Base-by-base conservation (phyloP, 73 alveolate genomes). In the Diophrys appendiculata region DNA sequence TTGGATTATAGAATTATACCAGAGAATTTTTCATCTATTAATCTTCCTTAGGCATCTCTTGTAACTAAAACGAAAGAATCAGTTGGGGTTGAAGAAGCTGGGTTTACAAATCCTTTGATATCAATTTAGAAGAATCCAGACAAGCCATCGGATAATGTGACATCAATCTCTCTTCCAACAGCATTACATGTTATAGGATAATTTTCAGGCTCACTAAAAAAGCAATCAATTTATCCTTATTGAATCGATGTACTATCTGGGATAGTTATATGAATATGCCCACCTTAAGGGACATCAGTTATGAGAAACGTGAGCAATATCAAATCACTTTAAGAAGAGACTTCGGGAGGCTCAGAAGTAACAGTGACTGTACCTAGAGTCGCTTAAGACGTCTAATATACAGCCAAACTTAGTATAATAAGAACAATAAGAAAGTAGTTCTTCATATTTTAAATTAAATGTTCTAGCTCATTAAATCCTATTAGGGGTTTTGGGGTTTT, bases 1-100 rank as follows among this genome's bases (percentile, higher is more conserved):
- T 68, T 56, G 22, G 85, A 76, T 14, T 30, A 34, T 11, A 76
- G 33, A 3, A 33, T 29, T 29, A 76, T 34, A 28, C 70, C 54
- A 18, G 72, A 13, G 18, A 22, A 5, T 33, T 76, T 70, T 23
- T 33, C 1, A 65, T 76, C 78, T 28, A 76, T 24, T 0, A 34
- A 11, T 0, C 24, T 33, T 65, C 85, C 85, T 22, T 43, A 2
- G 27, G 55, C 23, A 5, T 31, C 14, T 30, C 34, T 32, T 1
- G 77, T 76, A 64, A 32, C 77, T n/a, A 76, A 34, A n/a, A 65
- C 13, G 68, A 76, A 76, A 0, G 85, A 24, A 2, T 54, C 2
- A 18, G 77, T 65, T 0, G 54, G 68, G 27, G 85, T 64, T 13
- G 77, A 22, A 14, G 76, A 52, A 22, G 85, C 77, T 1, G 85